Base-by-base conservation (phyloP, 495 filamentous ascomycete genomes). In the Talaromyces trachyspermus region DNA sequence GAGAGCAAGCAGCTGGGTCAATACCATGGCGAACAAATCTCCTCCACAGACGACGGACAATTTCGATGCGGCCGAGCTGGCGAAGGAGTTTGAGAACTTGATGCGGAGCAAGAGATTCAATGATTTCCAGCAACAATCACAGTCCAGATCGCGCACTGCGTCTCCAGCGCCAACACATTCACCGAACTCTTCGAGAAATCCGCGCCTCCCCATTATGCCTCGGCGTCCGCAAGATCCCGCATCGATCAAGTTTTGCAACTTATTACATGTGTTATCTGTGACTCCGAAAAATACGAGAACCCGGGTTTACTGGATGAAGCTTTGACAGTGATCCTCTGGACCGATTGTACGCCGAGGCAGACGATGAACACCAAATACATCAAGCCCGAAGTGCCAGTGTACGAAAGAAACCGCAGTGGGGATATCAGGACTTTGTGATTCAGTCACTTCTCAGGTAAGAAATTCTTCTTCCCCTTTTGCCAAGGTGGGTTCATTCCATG, bases 381-480 rank as follows among this genome's bases (percentile, higher is more conserved):
- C 78, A 85, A 54, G 92, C 89, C 1, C 78, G 91, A 60, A 91
- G 92, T 8, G 85, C 83, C 55, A 91, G 86, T 54, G 76, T 95
- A 59, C 86, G 84, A 2, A 77, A 83, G 40, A 86, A 84, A 56
- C 79, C 91, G 12, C 87, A 92, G 76, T 99, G 94, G 94, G 90
- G 89, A 11, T 95, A 96, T 58, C 94, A 97, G 65, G 92, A 99
- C 70, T 99, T 91, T 70, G 87, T 96, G 24, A 84, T 99, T 54
- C 81, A 85, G 55, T 86, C 92, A 49, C 71, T 99, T 49, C 67
- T 96, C 49, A 89, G 81, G 88, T 86, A 54, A 56, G 70, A 39
- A 20, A 40, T 35, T 54, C 46, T 47, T 50, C 35, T n/a, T n/a
- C n/a, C n/a, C n/a, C n/a, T n/a, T n/a, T n/a, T n/a, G n/a, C n/a